These are phyloP conservation scores for Micromonas commoda DNA, from an alignment of 139 green algal species.

Conservation along the genomic window DNA sequence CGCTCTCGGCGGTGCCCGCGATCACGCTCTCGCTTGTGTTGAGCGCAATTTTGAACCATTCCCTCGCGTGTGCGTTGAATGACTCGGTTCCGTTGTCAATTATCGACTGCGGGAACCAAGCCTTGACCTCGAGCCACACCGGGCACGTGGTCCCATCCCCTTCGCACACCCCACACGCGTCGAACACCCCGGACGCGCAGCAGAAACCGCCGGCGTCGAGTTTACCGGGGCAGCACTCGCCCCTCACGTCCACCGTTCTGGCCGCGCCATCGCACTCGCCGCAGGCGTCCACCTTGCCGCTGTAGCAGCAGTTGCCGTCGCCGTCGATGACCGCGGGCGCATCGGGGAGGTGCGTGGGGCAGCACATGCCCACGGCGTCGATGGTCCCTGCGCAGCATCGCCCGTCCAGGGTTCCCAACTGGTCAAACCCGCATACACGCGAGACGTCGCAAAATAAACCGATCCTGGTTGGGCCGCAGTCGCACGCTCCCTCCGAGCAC, in stretches of 20 bases:
- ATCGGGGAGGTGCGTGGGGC: neutral
- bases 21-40: neutral
- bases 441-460: slow-evolving; percentile 1
- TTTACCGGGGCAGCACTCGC: slow-evolving; percentile 4
- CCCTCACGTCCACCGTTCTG: neutral
- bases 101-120: neutral
- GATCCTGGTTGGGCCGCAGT: neutral
- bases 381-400: slow-evolving; percentile 12
- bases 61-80: neutral
- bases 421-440: neutral
- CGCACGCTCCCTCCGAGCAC: slow-evolving; percentile 14
- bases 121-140: neutral
- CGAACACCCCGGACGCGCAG: slow-evolving; percentile 22
- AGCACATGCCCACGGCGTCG: slow-evolving; percentile 26
- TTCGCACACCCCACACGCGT: slow-evolving; percentile 33
- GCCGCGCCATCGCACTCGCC: slow-evolving; percentile 21
- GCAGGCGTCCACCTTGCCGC: slow-evolving; percentile 24
- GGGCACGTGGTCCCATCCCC: slow-evolving; percentile 11
- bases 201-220: slow-evolving; percentile 19
- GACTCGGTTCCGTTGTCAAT: neutral
- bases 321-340: neutral
- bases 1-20: neutral
- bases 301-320: slow-evolving; percentile 17
- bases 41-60: neutral
- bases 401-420: neutral